phyloP scores from a whole-genome alignment of 2,329 filamentous ascomycete genomes.

The Fusarium denticulatum region DNA sequence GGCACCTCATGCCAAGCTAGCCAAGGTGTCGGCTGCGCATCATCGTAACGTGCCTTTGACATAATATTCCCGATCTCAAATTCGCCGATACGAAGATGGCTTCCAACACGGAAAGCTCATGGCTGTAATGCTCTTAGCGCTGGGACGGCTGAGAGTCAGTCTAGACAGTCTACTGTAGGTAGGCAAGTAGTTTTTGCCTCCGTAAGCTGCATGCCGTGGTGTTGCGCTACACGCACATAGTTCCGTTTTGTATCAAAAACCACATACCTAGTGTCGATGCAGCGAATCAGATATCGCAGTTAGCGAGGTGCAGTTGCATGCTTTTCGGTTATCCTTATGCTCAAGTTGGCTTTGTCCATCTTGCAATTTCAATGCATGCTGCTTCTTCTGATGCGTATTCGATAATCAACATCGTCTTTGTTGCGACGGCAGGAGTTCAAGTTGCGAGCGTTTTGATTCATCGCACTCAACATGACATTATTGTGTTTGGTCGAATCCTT shows the following conservation, averaged over 20 bases:
- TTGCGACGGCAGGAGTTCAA: not conserved
- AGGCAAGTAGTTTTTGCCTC: not conserved
- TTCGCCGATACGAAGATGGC: not conserved
- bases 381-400: not conserved
- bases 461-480: not conserved
- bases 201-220: constrained; percentile 16
- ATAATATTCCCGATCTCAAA: not conserved
- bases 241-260: constrained; percentile 1
- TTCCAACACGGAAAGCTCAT: not conserved
- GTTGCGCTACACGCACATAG: not conserved
- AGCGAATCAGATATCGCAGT: constrained; percentile 23
- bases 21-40: not conserved
- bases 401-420: not conserved
- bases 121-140: not conserved
- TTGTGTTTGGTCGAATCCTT: not conserved
- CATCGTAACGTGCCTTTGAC: not conserved
- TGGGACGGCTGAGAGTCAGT: not conserved
- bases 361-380: not conserved
- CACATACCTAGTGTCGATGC: not conserved
- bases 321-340: not conserved
- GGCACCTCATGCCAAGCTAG: not conserved
- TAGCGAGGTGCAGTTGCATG: constrained; percentile 8
- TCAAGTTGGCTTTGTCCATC: not conserved
- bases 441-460: not conserved
- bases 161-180: not conserved